phyloP scores from a whole-genome alignment of 1,139 yeast species.

The Spathaspora sp. region DNA sequence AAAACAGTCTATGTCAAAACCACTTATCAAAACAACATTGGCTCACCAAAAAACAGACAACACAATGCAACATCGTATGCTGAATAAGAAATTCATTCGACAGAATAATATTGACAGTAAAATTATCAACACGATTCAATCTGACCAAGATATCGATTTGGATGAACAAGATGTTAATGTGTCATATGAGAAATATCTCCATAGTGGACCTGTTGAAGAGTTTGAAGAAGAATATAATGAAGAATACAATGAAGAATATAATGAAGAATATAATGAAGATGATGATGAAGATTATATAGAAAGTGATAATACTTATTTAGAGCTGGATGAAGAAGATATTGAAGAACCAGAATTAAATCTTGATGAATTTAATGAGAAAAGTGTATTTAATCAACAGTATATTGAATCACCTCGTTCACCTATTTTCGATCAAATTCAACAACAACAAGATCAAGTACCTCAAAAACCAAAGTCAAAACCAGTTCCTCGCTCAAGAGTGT shows the following conservation, averaged over 20 bases:
- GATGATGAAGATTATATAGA: slow-evolving; percentile 8
- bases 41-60: no score
- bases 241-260: no score
- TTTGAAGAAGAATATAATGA: slow-evolving; percentile 7
- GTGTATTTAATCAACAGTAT: slow-evolving; percentile 2
- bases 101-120: slow-evolving; percentile 1
- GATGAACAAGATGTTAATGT: slow-evolving; percentile 10
- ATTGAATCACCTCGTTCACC: slow-evolving; percentile 4
- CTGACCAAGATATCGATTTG: slow-evolving; percentile 7
- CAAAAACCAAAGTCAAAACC: not conserved
- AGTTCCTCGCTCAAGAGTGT: not conserved
- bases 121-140: slow-evolving; percentile 5
- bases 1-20: not conserved
- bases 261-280: slow-evolving; percentile 10
- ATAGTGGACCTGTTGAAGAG: not conserved
- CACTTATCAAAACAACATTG: not conserved
- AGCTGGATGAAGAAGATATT: slow-evolving; percentile 8
- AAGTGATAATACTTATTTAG: not conserved
- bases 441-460: not conserved
- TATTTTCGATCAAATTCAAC: slow-evolving; percentile 5
- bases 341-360: slow-evolving; percentile 9
- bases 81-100: no score
- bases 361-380: slow-evolving; percentile 6
- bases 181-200: slow-evolving; percentile 1
- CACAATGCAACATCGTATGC: not conserved